These are phyloP conservation scores for Colletotrichum theobromicola DNA, from an alignment of 2,329 filamentous ascomycete species.

Conservation along the genomic window DNA sequence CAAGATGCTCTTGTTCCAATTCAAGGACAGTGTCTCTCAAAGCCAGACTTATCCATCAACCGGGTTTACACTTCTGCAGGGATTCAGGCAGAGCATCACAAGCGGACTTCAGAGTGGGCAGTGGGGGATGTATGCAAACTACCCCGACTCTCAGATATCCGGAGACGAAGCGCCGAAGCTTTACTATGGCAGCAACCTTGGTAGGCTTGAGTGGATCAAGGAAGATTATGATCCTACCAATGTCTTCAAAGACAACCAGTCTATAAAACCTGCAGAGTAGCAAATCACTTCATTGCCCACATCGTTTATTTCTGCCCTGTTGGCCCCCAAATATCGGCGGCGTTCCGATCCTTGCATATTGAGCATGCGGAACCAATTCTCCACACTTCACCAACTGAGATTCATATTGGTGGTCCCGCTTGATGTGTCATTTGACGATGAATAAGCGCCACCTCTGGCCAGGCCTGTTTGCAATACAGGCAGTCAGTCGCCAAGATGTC, in stretches of 20 bases:
- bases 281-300: too few species aligned
- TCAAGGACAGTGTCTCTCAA: constrained; percentile 43
- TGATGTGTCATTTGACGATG: background rate
- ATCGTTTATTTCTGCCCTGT: background rate
- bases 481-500: background rate
- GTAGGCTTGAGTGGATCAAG: constrained; percentile 42
- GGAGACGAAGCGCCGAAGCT: constrained; percentile 48
- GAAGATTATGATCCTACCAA: constrained; percentile 41
- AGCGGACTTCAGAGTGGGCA: constrained; percentile 35
- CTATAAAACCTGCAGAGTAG: constrained; percentile 19
- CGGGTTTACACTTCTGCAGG: constrained; percentile 38
- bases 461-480: background rate
- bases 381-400: background rate
- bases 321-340: background rate
- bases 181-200: constrained; percentile 50
- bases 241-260: constrained; percentile 45
- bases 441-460: background rate
- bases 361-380: background rate
- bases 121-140: constrained; percentile 59
- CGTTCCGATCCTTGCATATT: background rate
- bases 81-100: constrained; percentile 43
- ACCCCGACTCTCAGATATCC: constrained; percentile 53
- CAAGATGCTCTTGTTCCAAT: constrained; percentile 55
- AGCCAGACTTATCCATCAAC: constrained; percentile 30
- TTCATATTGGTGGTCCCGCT: background rate